Evolutionary conservation across 106 monocot species (phyloP), one percentile per base, ranked within the genome.

Genomic region (Dendrobium nobile): DNA sequence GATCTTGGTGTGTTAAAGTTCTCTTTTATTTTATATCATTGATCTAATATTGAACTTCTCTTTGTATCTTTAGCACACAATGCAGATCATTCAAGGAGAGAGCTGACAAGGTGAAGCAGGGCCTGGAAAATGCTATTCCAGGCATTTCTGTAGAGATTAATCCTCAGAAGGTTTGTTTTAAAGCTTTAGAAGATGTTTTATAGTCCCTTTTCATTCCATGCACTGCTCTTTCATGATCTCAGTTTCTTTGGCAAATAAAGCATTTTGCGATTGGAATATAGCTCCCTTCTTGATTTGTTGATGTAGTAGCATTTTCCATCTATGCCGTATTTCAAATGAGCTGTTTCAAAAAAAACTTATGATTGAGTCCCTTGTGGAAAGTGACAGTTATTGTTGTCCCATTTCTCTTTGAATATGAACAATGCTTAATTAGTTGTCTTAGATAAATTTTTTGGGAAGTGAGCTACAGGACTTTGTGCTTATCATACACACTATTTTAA

Each of bases 1-100:
- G 11, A 9, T 37, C 11, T 33, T 40, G 70, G 15, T 37, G 13
- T 37, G 40, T 70, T 70, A 70, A 37, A 33, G 33, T 28, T 28
- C 33, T 65, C 64, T 37, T 37, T 33, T 70, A 33, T 37, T 33
- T 33, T 37, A 16, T 70, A 70, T 15, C 70, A 37, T 70, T 2
- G 26, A 65, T 65, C 9, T 65, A 65, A 65, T 72, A 17, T 16
- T 37, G 1, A 51, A 51, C 10, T 51, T 51, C 15, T 51, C 1
- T 40, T 37, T 72, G 2, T 72, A 15, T 18, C 11, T 68, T 51
- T 58, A 96, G 96, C 85, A 93, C 89, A 42, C 93, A 96, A 80
- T 96, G 96, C 77, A 87, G 78, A 37, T 84, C 87, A 26, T 96
- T 96, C 67, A 90, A 91, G 84, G 91, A 82, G 72, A 89, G 93